These are phyloP conservation scores for Tillandsia fasciculata DNA, from an alignment of 176 grass and related monocot genomes.

Conservation along the genomic window DNA sequence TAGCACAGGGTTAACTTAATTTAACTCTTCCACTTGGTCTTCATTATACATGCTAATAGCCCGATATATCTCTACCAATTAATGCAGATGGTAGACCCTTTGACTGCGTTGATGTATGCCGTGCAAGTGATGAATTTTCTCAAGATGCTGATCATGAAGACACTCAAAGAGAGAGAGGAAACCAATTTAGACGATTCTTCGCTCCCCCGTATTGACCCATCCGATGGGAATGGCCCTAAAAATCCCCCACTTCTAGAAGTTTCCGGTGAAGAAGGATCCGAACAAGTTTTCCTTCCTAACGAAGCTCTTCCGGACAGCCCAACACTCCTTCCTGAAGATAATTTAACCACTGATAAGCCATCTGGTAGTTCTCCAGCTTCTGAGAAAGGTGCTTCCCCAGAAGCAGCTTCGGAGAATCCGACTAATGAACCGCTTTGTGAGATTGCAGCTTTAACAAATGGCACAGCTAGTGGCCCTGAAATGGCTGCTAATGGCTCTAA, in stretches of 20 bases:
- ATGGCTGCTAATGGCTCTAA: slow-evolving; percentile 30
- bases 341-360: slow-evolving; percentile 5
- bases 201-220: slow-evolving; percentile 28
- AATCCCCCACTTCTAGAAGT: slow-evolving; percentile 33
- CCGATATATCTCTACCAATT: not conserved
- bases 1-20: too few relatives aligned
- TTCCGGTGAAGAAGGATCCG: slow-evolving; percentile 28
- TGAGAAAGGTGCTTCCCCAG: slow-evolving; percentile 9
- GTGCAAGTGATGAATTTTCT: slow-evolving; percentile 94
- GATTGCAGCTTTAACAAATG: slow-evolving; percentile 16
- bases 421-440: not conserved
- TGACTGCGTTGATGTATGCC: slow-evolving; percentile 73
- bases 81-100: slow-evolving; percentile 48
- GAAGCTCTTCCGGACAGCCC: slow-evolving; percentile 39
- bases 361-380: not conserved
- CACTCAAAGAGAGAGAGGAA: slow-evolving; percentile 46
- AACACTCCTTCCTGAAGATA: slow-evolving; percentile 23
- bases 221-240: slow-evolving; percentile 53
- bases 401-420: slow-evolving; percentile 9
- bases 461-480: slow-evolving; percentile 24
- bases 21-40: too few relatives aligned
- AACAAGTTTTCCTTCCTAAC: slow-evolving; percentile 26
- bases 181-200: slow-evolving; percentile 26
- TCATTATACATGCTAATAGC: not conserved
- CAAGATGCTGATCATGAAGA: slow-evolving; percentile 65